Evolutionary conservation across 23 red algal species (phyloP), one percentile per base, ranked within the genome.

Genomic region (Gracilaria domingensis): DNA sequence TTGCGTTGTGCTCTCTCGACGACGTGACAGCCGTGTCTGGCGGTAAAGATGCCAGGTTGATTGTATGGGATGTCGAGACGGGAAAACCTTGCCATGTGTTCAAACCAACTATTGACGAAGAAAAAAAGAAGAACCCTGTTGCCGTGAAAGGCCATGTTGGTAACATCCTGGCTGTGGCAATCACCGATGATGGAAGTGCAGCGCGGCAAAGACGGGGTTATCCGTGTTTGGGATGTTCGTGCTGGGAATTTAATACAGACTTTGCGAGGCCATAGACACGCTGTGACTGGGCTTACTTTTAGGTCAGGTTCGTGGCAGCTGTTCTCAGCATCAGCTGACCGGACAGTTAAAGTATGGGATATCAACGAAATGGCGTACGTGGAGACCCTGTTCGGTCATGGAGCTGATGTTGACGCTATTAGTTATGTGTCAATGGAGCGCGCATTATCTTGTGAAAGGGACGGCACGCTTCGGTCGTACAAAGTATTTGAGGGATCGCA

Each of bases 401-500:
- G 89, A 37, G 93, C 53, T 3, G 90, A 85, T 12, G 93, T 95
- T 14, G 70, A 79, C 39, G 48, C 37, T 24, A 50, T 98, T 18
- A 53, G 80, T 28, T 77, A 67, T 36, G 25, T 93, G 32, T 40
- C 74, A n/a, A 75, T 65, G 75, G 93, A 95, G 59, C 79, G 93
- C n/a, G 88, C 90, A 0, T 39, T 98, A 21, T 85, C 83, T 18
- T 94, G 78, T 33, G 97, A 93, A 0, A 76, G 84, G 30, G 97
- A 98, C 51, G 86, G 97, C 30, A 95, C 97, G n/a, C 58, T 98
- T n/a, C 93, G 97, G 12, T 38, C 89, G 26, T 98, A 95, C 85
- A 98, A 98, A 75, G 78, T 98, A 57, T 62, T 84, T 1, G 97
- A 98, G 30, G 93, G 84, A 38, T 89, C 93, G 14, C 97, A 98